A percentile compares a stretch with the other conserved stretches of the same genome.
Conservation (phyloP, 768 basidiomycete genomes). For the Kwoniella mangroviensis region DNA sequence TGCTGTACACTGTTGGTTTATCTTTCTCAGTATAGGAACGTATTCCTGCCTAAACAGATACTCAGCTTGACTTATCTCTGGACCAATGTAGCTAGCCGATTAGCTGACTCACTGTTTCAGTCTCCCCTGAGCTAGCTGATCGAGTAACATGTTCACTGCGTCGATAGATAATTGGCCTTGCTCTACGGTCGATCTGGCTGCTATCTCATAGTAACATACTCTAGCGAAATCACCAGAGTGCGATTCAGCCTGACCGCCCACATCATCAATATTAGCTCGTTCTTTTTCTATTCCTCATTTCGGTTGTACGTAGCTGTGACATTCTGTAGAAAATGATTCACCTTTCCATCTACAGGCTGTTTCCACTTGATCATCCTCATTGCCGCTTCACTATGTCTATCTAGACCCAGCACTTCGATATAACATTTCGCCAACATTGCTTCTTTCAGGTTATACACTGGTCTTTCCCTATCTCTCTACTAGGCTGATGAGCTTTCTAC, state of each 20-base stretch:
- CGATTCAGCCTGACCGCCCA: slow-evolving; percentile 29
- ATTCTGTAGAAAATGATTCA: slow-evolving; percentile 21
- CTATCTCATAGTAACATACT: slow-evolving; percentile 83
- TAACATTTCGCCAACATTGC: slow-evolving; percentile 90
- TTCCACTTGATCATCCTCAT: slow-evolving; percentile 86
- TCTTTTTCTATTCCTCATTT: too few species aligned
- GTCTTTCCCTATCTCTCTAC: slow-evolving; percentile 91
- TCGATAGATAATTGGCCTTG: slow-evolving; percentile 71
- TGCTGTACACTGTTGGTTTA: slow-evolving; percentile 68
- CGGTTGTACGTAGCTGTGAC: too few species aligned
- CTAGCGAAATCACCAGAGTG: slow-evolving; percentile 80
- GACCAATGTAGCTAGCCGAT: slow-evolving; percentile 27
- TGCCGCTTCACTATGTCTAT: slow-evolving; percentile 77
- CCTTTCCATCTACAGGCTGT: slow-evolving; percentile 56
- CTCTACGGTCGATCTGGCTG: slow-evolving; percentile 74
- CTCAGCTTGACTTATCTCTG: neutral
- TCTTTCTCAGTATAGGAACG: slow-evolving; percentile 74
- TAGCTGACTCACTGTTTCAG: slow-evolving; percentile 59
- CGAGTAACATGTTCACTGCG: slow-evolving; percentile 78
- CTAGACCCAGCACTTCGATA: slow-evolving; percentile 84
- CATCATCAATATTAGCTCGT: neutral
- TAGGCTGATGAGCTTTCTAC: neutral
- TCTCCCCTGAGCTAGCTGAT: slow-evolving; percentile 74
- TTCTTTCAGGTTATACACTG: slow-evolving; percentile 93
- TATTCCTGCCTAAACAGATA: slow-evolving; percentile 68